Conservation (phyloP, 805 yeast species). For the Candida adriatica region DNA sequence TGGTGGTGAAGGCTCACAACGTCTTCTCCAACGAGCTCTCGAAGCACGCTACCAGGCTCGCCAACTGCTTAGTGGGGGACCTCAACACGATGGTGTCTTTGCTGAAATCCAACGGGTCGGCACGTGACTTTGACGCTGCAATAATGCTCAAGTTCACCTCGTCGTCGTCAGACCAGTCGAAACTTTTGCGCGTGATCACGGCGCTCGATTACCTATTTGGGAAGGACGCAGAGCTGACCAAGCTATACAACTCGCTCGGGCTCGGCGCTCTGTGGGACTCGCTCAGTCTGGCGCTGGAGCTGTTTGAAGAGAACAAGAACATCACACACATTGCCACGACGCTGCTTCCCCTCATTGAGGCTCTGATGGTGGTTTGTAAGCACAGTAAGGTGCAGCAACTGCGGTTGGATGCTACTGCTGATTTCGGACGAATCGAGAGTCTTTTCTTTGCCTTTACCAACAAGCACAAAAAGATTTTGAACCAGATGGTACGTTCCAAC, state of each 20-base stretch:
- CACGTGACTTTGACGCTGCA: constrained; percentile 44
- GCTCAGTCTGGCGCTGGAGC: constrained; percentile 61
- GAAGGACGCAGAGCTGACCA: constrained; percentile 39
- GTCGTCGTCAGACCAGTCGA: constrained; percentile 82
- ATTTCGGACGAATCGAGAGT: constrained; percentile 71
- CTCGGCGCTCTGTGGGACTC: constrained; percentile 83
- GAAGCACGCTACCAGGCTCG: constrained; percentile 52
- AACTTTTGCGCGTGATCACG: constrained; percentile 75
- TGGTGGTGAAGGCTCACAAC: constrained; percentile 52
- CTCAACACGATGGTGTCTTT: constrained; percentile 28
- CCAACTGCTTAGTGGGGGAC: constrained; percentile 48
- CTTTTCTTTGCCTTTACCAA: constrained; percentile 83
- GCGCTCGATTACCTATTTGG: constrained; percentile 79
- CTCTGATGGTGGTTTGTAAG: constrained; percentile 94
- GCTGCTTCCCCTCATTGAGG: constrained; percentile 79
- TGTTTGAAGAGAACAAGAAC: constrained; percentile 51
- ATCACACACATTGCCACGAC: constrained; percentile 69
- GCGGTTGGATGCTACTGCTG: constrained; percentile 59
- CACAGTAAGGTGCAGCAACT: constrained; percentile 61
- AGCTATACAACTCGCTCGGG: constrained; percentile 58
- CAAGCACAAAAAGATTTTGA: constrained; percentile 78
- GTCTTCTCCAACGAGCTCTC: constrained; percentile 66
- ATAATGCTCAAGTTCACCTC: constrained; percentile 64
- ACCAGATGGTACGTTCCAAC: constrained; percentile 85
- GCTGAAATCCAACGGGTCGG: constrained; percentile 18